A percentile compares a stretch with the other conserved stretches of the same genome.
Conservation (phyloP, 2,329 filamentous ascomycete genomes). For the Diaporthe helianthi region DNA sequence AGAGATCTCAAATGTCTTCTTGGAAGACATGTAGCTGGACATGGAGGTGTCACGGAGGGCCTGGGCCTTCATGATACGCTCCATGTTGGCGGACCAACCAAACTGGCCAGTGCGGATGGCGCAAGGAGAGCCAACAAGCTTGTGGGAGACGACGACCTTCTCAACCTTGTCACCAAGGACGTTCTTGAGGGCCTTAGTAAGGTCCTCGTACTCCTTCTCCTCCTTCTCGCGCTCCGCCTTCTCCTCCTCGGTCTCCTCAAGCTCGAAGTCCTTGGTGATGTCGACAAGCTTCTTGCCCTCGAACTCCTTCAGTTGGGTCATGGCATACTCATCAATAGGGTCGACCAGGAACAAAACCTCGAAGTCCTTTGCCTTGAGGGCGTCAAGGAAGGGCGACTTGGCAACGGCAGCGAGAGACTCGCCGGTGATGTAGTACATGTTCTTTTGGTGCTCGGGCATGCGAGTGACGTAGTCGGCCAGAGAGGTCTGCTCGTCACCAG, state of each 20-base stretch:
- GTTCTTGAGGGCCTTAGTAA: slow-evolving; percentile 98
- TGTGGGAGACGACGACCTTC: slow-evolving; percentile 99
- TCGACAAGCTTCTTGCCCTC: slow-evolving; percentile 99
- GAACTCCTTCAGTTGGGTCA: slow-evolving; percentile 99
- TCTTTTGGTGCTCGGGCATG: slow-evolving; percentile 99
- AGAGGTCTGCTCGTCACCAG: slow-evolving; percentile 92
- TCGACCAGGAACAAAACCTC: slow-evolving; percentile 99
- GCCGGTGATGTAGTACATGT: slow-evolving; percentile 99
- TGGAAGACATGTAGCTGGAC: slow-evolving; percentile 99
- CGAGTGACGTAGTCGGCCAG: slow-evolving; percentile 97
- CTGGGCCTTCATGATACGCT: slow-evolving; percentile 99
- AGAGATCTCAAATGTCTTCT: slow-evolving; percentile 99
- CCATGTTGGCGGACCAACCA: slow-evolving; percentile 99
- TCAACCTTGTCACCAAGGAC: slow-evolving; percentile 99
- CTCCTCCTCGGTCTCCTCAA: slow-evolving; percentile 99
- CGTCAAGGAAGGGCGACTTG: slow-evolving; percentile 98
- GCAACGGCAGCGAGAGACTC: slow-evolving; percentile 98
- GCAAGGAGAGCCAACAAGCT: slow-evolving; percentile 92
- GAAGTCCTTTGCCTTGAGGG: slow-evolving; percentile 98
- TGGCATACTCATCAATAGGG: slow-evolving; percentile 99
- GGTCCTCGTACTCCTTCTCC: slow-evolving; percentile 96
- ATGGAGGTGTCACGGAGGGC: slow-evolving; percentile 99
- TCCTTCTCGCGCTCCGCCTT: slow-evolving; percentile 93
- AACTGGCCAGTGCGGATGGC: slow-evolving; percentile 99
- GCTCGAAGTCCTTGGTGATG: slow-evolving; percentile 99